Conservation (phyloP, 345 rosid species). For the Citrus mangshanensis region DNA sequence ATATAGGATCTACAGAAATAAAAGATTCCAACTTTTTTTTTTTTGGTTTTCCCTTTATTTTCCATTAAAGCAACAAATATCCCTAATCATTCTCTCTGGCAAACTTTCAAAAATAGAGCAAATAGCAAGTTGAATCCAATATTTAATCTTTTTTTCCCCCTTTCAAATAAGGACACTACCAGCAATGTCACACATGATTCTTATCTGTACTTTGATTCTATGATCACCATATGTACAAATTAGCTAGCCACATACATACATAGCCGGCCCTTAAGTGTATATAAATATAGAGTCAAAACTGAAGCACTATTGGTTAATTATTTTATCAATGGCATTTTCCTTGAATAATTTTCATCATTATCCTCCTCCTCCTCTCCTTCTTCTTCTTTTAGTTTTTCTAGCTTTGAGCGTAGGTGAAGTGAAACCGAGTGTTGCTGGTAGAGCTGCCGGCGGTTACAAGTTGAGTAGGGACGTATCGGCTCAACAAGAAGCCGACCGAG, state of each 20-base stretch:
- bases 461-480: constrained; percentile 18
- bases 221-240: not conserved
- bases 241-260: not conserved
- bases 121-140: not conserved
- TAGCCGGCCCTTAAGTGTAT: not conserved
- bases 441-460: not conserved
- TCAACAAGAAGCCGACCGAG: constrained; percentile 54
- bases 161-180: not conserved
- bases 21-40: not conserved
- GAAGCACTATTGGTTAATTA: not conserved
- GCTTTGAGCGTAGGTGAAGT: not conserved
- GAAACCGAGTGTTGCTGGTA: not conserved
- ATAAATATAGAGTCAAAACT: not conserved
- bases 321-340: not conserved
- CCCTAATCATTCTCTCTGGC: not conserved
- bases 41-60: not conserved
- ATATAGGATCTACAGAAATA: not conserved
- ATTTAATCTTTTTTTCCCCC: not conserved
- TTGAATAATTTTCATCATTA: not conserved
- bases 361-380: not conserved
- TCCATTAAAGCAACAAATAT: constrained; percentile 12
- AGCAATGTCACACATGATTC: constrained; percentile 11
- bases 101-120: not conserved
- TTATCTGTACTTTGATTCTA: constrained; percentile 17
- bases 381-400: not conserved